These are phyloP conservation scores for Dictyostelium purpureum DNA, from an alignment of 78 protist species.

Conservation along the genomic window DNA sequence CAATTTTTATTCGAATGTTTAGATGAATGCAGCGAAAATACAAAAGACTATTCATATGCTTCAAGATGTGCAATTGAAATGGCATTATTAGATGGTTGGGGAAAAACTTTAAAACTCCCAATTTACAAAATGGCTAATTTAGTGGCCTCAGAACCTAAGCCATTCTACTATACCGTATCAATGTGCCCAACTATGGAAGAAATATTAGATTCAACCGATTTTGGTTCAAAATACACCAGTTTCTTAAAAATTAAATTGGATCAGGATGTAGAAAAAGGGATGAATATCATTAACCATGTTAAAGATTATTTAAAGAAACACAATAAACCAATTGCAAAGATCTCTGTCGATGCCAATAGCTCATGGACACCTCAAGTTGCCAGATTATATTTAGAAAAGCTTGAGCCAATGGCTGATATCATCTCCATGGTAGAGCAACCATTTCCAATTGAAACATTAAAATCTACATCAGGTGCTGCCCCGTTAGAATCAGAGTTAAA, in stretches of 20 bases:
- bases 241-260: constrained; percentile 63
- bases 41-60: constrained; percentile 22
- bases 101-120: constrained; percentile 5
- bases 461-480: background rate
- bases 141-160: background rate
- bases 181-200: constrained; percentile 69
- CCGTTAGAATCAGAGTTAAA: background rate
- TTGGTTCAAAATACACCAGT: constrained; percentile 42
- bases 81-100: constrained; percentile 70
- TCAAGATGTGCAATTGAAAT: constrained; percentile 47
- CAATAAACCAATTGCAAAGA: constrained; percentile 16
- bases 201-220: constrained; percentile 27
- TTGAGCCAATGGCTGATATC: background rate
- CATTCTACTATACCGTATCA: constrained; percentile 71
- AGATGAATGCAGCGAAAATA: constrained; percentile 38
- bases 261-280: constrained; percentile 13
- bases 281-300: constrained; percentile 1
- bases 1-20: constrained; percentile 33
- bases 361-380: constrained; percentile 66
- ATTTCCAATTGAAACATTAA: constrained; percentile 45
- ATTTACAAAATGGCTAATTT: background rate
- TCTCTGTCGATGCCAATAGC: constrained; percentile 54
- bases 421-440: constrained; percentile 75
- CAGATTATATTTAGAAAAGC: background rate
- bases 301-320: background rate